phyloP scores from a whole-genome alignment of 768 basidiomycete genomes.

The Mycena vulgaris region DNA sequence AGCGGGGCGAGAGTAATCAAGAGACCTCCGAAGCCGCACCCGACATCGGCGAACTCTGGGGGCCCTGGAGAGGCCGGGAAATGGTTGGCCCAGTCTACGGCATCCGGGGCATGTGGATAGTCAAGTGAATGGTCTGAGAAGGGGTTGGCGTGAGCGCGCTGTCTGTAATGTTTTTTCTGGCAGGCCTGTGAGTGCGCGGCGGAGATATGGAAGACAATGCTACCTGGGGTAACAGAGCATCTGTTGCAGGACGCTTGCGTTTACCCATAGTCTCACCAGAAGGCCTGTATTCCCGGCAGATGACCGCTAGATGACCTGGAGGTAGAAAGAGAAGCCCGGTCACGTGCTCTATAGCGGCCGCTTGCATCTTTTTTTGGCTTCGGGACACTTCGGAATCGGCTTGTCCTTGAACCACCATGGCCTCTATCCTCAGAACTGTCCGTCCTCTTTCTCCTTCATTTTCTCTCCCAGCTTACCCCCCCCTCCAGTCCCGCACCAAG shows the following conservation, averaged over 20 bases:
- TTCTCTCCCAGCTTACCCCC: slow-evolving; percentile 20
- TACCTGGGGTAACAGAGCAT: slow-evolving; percentile 67
- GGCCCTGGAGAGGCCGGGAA: slow-evolving; percentile 79
- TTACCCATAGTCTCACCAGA: slow-evolving; percentile 55
- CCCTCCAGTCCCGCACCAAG: slow-evolving; percentile 65
- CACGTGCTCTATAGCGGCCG: no score
- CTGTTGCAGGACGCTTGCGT: slow-evolving; percentile 48
- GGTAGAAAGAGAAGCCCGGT: neutral
- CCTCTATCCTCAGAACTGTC: slow-evolving; percentile 58
- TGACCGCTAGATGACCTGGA: no score
- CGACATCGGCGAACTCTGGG: slow-evolving; percentile 97
- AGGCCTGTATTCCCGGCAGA: no score
- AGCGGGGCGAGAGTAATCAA: slow-evolving; percentile 90
- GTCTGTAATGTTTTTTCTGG: slow-evolving; percentile 88
- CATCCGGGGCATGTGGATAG: slow-evolving; percentile 84
- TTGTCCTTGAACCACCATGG: slow-evolving; percentile 53
- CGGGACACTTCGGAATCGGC: neutral
- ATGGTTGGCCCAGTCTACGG: slow-evolving; percentile 87
- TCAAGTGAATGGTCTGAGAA: slow-evolving; percentile 91
- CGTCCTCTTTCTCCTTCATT: slow-evolving; percentile 38
- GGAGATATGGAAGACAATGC: neutral
- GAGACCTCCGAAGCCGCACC: slow-evolving; percentile 98
- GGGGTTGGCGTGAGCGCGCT: slow-evolving; percentile 88
- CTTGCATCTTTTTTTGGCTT: neutral
- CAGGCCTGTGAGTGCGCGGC: neutral